Evolutionary conservation across 2,329 filamentous ascomycete genomes (phyloP).

Genomic region (Alternaria triticina): DNA sequence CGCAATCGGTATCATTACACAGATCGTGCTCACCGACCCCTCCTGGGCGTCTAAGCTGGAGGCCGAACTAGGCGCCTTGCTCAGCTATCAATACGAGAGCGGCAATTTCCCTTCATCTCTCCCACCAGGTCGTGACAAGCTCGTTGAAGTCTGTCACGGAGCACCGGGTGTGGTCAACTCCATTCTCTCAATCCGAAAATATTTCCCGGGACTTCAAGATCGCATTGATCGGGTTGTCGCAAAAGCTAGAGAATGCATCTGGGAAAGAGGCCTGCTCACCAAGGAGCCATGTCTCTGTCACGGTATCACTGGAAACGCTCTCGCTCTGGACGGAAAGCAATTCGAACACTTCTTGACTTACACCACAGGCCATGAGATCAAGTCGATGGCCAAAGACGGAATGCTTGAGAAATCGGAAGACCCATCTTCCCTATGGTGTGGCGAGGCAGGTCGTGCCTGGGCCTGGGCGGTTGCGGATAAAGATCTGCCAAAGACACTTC

Average conservation of each 20-base stretch:
- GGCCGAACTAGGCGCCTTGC: constrained; percentile 59
- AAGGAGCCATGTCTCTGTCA: constrained; percentile 72
- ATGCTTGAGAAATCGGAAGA: constrained; percentile 60
- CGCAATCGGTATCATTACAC: constrained; percentile 72
- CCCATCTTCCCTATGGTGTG: constrained; percentile 58
- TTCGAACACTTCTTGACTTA: constrained; percentile 66
- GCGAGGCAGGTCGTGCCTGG: constrained; percentile 58
- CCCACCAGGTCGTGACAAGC: constrained; percentile 55
- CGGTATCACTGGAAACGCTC: constrained; percentile 68
- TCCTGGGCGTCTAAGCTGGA: constrained; percentile 62
- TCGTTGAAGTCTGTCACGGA: constrained; percentile 73
- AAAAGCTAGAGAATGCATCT: constrained; percentile 60
- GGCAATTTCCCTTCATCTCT: constrained; percentile 69
- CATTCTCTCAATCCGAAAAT: constrained; percentile 61
- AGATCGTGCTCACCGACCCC: constrained; percentile 67
- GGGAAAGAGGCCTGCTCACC: constrained; percentile 64
- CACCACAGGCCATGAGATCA: constrained; percentile 63
- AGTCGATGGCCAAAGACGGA: constrained; percentile 59
- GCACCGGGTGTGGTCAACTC: constrained; percentile 68
- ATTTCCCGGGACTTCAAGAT: constrained; percentile 62
- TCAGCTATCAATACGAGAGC: constrained; percentile 65
- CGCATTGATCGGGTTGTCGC: constrained; percentile 61
- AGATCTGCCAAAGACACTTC: constrained; percentile 53
- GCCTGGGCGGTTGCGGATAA: constrained; percentile 56
- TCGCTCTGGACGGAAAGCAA: constrained; percentile 59